Evolutionary conservation across 2,329 filamentous ascomycete genomes (phyloP).

Genomic region (Penicillium sp.): DNA sequence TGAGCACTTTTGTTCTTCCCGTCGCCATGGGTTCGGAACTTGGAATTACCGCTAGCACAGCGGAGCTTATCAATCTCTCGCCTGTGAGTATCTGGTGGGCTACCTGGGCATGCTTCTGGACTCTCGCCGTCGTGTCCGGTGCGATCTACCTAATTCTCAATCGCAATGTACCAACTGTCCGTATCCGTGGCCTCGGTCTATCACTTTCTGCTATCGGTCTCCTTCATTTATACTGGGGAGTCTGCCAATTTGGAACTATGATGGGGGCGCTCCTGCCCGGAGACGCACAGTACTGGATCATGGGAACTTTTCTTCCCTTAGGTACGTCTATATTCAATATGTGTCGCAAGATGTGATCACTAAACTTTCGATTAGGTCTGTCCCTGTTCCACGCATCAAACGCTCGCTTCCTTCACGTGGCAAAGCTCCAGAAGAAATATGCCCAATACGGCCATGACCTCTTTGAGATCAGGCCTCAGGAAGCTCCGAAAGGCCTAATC

Average conservation of each 20-base stretch:
- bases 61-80: conserved; percentile 17
- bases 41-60: conserved; percentile 28
- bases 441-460: conserved; percentile 21
- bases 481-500: conserved; percentile 18
- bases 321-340: background rate
- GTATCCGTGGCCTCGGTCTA: conserved; percentile 40
- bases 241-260: conserved; percentile 37
- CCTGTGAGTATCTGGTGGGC: conserved; percentile 30
- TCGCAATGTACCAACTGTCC: conserved; percentile 36
- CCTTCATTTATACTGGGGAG: conserved; percentile 40
- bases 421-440: conserved; percentile 54
- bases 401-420: conserved; percentile 60
- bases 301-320: conserved; percentile 63
- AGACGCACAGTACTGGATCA: conserved; percentile 64
- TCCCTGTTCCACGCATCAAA: conserved; percentile 66
- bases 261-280: conserved; percentile 47
- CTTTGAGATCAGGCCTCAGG: background rate
- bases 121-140: conserved; percentile 28
- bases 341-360: background rate
- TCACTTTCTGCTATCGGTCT: conserved; percentile 36
- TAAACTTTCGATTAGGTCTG: conserved; percentile 46
- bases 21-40: conserved; percentile 33
- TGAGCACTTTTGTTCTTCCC: background rate
- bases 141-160: conserved; percentile 33
- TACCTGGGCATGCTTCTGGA: conserved; percentile 33